Percentiles rank a stretch among this genome's conserved stretches.
These are phyloP conservation scores for Psilocybe cubensis DNA, from an alignment of 768 basidiomycete species.

Conservation along the genomic window DNA sequence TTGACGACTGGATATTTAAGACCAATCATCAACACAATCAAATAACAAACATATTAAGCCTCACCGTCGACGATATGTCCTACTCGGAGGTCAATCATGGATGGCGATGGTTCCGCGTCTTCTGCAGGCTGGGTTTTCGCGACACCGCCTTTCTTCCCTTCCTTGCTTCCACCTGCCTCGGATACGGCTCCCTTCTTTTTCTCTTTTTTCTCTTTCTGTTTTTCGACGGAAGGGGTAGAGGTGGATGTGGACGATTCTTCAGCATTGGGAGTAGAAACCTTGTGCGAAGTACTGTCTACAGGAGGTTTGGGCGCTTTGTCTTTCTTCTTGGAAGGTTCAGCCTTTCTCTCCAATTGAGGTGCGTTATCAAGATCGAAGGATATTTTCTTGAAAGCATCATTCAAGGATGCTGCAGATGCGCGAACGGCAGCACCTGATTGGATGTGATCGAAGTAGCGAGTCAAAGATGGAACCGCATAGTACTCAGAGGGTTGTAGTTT, in stretches of 20 bases:
- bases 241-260: constrained; percentile 16
- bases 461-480: constrained; percentile 79
- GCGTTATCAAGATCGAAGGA: constrained; percentile 76
- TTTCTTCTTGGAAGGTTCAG: constrained; percentile 78
- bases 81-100: constrained; percentile 96
- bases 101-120: constrained; percentile 83
- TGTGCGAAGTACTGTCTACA: constrained; percentile 23
- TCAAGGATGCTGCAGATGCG: constrained; percentile 50
- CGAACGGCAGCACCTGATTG: constrained; percentile 73
- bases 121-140: constrained; percentile 62
- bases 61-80: constrained; percentile 90
- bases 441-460: constrained; percentile 95
- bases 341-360: constrained; percentile 74
- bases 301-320: constrained; percentile 52
- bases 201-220: constrained; percentile 63
- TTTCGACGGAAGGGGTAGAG: constrained; percentile 24
- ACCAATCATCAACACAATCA: neutral
- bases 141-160: constrained; percentile 27
- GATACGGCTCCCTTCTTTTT: constrained; percentile 52
- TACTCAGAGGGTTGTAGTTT: constrained; percentile 73
- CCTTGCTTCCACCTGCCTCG: constrained; percentile 43
- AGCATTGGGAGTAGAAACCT: constrained; percentile 27
- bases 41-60: constrained; percentile 18
- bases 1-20: constrained; percentile 69
- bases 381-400: constrained; percentile 59